Conservation (phyloP, 2,329 filamentous ascomycete genomes). For the Cercospora zeina region DNA sequence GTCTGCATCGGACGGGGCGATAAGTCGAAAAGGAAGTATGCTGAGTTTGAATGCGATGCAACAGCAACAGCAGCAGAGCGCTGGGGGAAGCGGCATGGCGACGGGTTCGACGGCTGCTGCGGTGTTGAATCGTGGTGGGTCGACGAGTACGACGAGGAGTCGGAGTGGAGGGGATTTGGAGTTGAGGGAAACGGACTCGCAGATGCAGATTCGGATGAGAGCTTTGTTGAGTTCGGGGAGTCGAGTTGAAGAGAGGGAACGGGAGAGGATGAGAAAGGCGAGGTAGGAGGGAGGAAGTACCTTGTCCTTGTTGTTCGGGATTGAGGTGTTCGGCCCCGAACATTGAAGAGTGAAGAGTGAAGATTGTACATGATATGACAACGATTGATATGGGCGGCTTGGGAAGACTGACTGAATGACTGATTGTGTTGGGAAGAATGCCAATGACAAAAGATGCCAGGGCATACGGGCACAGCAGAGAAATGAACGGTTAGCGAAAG, state of each 20-base stretch:
- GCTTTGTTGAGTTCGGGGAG: slow-evolving; percentile 6
- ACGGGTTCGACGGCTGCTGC: background rate
- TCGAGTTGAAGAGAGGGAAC: slow-evolving; percentile 5
- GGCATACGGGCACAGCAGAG: background rate
- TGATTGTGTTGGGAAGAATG: background rate
- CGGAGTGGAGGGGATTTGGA: slow-evolving; percentile 23
- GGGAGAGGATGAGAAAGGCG: slow-evolving; percentile 1
- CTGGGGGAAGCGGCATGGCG: background rate
- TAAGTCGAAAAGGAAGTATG: slow-evolving; percentile 29
- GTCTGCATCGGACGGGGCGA: slow-evolving; percentile 38
- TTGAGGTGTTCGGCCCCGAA: background rate
- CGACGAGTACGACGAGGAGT: slow-evolving; percentile 21
- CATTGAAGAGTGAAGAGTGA: background rate
- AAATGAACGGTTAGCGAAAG: background rate
- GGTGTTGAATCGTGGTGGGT: slow-evolving; percentile 22
- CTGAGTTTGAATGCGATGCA: background rate
- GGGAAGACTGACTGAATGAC: too few species aligned
- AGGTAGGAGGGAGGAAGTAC: background rate
- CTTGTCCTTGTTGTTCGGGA: background rate
- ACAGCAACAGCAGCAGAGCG: background rate
- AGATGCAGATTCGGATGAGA: slow-evolving; percentile 13
- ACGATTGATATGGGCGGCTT: slow-evolving; percentile 1
- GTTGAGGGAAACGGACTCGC: slow-evolving; percentile 11
- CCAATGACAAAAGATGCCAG: background rate
- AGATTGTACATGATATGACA: background rate